Percentiles rank a stretch among this genome's conserved stretches.
phyloP scores from a whole-genome alignment of 2,329 filamentous ascomycete species.

The Pezicula radicicola region DNA sequence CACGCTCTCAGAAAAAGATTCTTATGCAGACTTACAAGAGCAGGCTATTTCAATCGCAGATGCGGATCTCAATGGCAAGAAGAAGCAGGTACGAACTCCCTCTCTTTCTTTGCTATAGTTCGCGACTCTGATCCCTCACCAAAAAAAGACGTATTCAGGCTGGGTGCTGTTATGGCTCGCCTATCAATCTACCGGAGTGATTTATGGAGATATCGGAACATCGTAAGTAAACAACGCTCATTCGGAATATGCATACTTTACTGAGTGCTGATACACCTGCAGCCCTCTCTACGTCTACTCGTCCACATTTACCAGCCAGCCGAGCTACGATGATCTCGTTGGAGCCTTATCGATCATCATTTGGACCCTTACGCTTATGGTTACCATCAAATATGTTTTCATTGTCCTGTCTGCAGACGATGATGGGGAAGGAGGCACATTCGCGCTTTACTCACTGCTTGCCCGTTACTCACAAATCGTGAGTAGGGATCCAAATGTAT shows the following conservation, averaged over 20 bases:
- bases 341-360: conserved; percentile 66
- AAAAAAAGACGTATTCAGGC: conserved; percentile 17
- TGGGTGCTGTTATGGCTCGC: conserved; percentile 43
- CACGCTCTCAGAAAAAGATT: conserved; percentile 14
- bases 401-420: conserved; percentile 66
- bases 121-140: neutral
- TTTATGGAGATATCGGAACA: conserved; percentile 67
- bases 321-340: conserved; percentile 55
- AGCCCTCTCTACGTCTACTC: conserved; percentile 67
- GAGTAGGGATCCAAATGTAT: conserved; percentile 53
- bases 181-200: conserved; percentile 64
- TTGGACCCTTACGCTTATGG: conserved; percentile 67
- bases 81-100: conserved; percentile 22
- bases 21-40: conserved; percentile 18
- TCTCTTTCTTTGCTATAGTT: neutral
- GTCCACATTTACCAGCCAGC: conserved; percentile 58
- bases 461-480: conserved; percentile 60
- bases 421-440: conserved; percentile 69
- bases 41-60: conserved; percentile 18
- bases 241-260: neutral
- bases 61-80: conserved; percentile 24
- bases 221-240: conserved; percentile 3
- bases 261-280: conserved; percentile 33
- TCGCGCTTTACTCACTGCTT: conserved; percentile 63
- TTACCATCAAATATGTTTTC: conserved; percentile 66